Conservation (phyloP, 169 alveolate genomes). For the Plasmodium adleri region DNA sequence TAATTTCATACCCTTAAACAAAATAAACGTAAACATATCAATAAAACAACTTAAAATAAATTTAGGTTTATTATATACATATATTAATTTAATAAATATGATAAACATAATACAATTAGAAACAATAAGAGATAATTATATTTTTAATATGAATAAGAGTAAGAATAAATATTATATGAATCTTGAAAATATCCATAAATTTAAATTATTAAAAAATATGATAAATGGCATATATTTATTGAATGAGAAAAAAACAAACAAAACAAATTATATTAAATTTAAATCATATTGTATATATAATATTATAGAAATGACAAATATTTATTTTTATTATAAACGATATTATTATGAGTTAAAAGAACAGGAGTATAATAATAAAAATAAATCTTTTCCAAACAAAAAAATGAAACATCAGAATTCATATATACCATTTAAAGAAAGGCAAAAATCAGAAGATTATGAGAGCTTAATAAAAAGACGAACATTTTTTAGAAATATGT, state of each 20-base stretch:
- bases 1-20: neutral
- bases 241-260: neutral
- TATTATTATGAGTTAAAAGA: slow-evolving; percentile 1
- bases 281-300: slow-evolving; percentile 27
- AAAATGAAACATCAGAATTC: neutral
- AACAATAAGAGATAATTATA: neutral
- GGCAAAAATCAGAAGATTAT: neutral
- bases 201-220: slow-evolving; percentile 4
- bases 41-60: slow-evolving; percentile 1
- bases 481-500: neutral
- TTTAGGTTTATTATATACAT: slow-evolving; percentile 27
- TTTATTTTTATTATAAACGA: slow-evolving; percentile 4
- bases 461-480: neutral
- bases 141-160: neutral
- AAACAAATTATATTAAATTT: slow-evolving; percentile 3
- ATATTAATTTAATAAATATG: neutral
- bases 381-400: neutral
- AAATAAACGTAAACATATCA: neutral
- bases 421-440: neutral
- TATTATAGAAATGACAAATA: slow-evolving; percentile 19
- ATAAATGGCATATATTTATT: neutral
- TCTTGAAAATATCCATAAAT: slow-evolving; percentile 9
- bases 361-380: neutral
- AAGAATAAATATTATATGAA: slow-evolving; percentile 17
- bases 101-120: slow-evolving; percentile 20